These are phyloP conservation scores for Fraxinus sp. DNA, from an alignment of 305 asterid genomes.

Conservation along the genomic window DNA sequence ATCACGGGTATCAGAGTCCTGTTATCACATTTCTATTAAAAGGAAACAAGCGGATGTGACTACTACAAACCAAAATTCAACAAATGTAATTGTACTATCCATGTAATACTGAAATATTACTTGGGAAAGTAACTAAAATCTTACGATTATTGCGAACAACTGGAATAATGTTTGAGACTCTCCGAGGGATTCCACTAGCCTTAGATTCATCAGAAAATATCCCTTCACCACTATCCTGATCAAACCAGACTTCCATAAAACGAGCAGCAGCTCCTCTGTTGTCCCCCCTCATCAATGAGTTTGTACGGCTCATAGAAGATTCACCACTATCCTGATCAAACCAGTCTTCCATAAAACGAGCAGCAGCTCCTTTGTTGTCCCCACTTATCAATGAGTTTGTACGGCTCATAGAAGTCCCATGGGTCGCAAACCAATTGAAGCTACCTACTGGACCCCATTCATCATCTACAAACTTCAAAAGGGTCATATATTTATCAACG, in stretches of 20 bases:
- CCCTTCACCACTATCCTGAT: conserved; percentile 35
- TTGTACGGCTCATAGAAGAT: conserved; percentile 96
- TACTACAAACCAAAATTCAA: not conserved
- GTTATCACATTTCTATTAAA: not conserved
- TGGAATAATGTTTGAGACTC: conserved; percentile 83
- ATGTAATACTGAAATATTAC: not conserved
- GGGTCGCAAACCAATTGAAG: conserved; percentile 99
- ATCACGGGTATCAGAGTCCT: conserved; percentile 7
- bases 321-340: conserved; percentile 47
- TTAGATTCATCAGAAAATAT: conserved; percentile 26
- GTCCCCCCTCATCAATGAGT: conserved; percentile 92
- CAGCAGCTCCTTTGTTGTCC: conserved; percentile 99
- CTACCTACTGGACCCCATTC: conserved; percentile 99
- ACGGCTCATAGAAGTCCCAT: conserved; percentile 98
- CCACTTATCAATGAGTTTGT: conserved; percentile 91
- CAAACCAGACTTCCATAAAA: conserved; percentile 98
- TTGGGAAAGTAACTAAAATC: conserved; percentile 28
- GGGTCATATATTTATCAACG: conserved; percentile 90
- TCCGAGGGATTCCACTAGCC: conserved; percentile 48
- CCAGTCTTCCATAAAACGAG: conserved; percentile 98
- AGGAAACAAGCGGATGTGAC: not conserved
- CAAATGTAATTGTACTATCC: not conserved
- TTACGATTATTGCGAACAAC: conserved; percentile 58
- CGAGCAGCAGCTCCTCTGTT: conserved; percentile 99
- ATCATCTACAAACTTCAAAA: conserved; percentile 81